Base-by-base conservation (phyloP, 2,329 filamentous ascomycete species). In the Xylariaceae sp. region DNA sequence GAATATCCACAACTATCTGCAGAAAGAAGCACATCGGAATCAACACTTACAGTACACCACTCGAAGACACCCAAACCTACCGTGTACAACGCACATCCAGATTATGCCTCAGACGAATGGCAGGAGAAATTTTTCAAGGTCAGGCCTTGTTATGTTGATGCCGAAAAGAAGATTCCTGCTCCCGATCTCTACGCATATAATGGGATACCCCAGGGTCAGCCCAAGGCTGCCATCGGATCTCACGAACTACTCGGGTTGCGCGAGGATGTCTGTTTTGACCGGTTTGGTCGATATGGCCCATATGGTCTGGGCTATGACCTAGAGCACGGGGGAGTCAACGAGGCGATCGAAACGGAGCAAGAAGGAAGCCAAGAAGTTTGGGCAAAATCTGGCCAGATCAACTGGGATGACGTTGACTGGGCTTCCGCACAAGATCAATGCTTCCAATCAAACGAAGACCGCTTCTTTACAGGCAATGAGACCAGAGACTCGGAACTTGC, bases 301-400 rank as follows among this genome's bases (percentile, higher is more conserved):
- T 95, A 95, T 56, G 89, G 89, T 0, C 69, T 89, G 31, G 89
- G 89, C n/a, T 95, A 95, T 63, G 79, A 77, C 53, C 74, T 77
- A 44, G 77, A 80, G 41, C 77, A 79, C 48, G 89, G 89, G 12
- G 89, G 89, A 17, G 65, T 78, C 0, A 79, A 78, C 19, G 80
- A 89, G 41, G 80, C 80, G n/a, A 72, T 86, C 42, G 86, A 88
- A 30, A 81, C 81, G 1, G 87, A 93, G 52, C 69, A 71, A 26
- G 76, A 85, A 16, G 87, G 84, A 69, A 78, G 75, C 39, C 73
- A 83, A 22, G 65, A 66, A 30, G 67, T 83, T 9, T 84, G 78
- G 76, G 62, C 65, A 32, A 64, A 71, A 44, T 68, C 68, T 1
- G 73, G 74, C 56, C 71, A 74, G 56, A 77, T 81, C 47, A 68